phyloP scores from a whole-genome alignment of 1,139 yeast species.

The Spathaspora sp. region DNA sequence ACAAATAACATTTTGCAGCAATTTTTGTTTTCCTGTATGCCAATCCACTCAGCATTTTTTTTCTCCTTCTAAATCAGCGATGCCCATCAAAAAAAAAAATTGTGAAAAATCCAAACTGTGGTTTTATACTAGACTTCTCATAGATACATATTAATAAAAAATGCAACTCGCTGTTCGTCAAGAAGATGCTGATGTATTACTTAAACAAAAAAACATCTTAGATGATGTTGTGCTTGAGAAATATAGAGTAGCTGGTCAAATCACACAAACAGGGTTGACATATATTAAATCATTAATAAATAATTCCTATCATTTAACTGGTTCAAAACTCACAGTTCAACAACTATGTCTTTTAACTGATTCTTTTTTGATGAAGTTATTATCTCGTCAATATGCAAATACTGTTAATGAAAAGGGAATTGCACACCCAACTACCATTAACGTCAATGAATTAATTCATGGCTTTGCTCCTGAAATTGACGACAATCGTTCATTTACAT shows the following conservation, averaged over 20 bases:
- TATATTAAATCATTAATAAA: slow-evolving; percentile 68
- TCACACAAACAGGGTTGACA: slow-evolving; percentile 80
- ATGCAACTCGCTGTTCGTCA: slow-evolving; percentile 69
- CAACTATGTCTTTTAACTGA: slow-evolving; percentile 85
- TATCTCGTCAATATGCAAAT: slow-evolving; percentile 52
- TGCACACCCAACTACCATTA: slow-evolving; percentile 86
- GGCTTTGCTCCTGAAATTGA: slow-evolving; percentile 89
- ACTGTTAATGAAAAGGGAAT: slow-evolving; percentile 81
- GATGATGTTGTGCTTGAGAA: slow-evolving; percentile 66
- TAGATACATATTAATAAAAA: slow-evolving; percentile 2
- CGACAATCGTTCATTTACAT: slow-evolving; percentile 52
- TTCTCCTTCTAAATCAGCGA: slow-evolving; percentile 1
- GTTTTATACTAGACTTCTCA: neutral
- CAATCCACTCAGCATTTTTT: neutral
- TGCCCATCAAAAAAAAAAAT: slow-evolving; percentile 1
- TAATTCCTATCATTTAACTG: slow-evolving; percentile 61
- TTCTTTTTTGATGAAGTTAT: slow-evolving; percentile 59
- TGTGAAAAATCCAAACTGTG: neutral
- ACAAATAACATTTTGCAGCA: neutral
- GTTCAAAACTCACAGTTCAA: slow-evolving; percentile 54
- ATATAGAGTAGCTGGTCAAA: slow-evolving; percentile 87
- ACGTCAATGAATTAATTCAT: slow-evolving; percentile 71
- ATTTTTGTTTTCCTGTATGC: neutral
- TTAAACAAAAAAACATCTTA: slow-evolving; percentile 72
- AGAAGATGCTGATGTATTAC: slow-evolving; percentile 70